Conservation (phyloP, 2,329 filamentous ascomycete genomes). For the Gremmenia infestans region DNA sequence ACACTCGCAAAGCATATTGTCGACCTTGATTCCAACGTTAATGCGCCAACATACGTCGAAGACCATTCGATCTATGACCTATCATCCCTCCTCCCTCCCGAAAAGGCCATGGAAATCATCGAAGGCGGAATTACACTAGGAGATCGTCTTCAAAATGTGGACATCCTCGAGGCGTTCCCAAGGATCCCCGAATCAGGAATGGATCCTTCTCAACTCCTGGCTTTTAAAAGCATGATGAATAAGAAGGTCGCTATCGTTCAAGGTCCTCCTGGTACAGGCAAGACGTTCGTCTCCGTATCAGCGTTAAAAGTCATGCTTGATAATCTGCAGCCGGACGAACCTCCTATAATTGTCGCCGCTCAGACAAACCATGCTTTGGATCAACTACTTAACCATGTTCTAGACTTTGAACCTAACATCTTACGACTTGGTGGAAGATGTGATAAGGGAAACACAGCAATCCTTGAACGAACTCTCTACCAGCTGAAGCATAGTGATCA, state of each 20-base stretch:
- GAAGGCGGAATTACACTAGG: slow-evolving; percentile 20
- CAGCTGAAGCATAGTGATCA: slow-evolving; percentile 43
- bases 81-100: slow-evolving; percentile 35
- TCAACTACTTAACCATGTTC: slow-evolving; percentile 56
- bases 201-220: slow-evolving; percentile 66
- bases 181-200: slow-evolving; percentile 42
- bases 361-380: slow-evolving; percentile 92
- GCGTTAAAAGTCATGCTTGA: slow-evolving; percentile 61
- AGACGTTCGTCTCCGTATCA: slow-evolving; percentile 75
- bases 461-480: slow-evolving; percentile 63
- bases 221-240: slow-evolving; percentile 65
- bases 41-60: slow-evolving; percentile 48
- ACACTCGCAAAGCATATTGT: slow-evolving; percentile 59
- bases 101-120: slow-evolving; percentile 8
- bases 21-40: slow-evolving; percentile 39
- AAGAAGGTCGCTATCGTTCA: slow-evolving; percentile 72
- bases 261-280: slow-evolving; percentile 72
- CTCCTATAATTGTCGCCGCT: slow-evolving; percentile 73
- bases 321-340: slow-evolving; percentile 50
- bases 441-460: slow-evolving; percentile 45
- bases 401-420: slow-evolving; percentile 54
- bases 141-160: slow-evolving; percentile 39
- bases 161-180: slow-evolving; percentile 51
- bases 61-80: slow-evolving; percentile 47
- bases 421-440: slow-evolving; percentile 46